Conservation (phyloP, 305 asterid genomes). For the Galium porrigens region DNA sequence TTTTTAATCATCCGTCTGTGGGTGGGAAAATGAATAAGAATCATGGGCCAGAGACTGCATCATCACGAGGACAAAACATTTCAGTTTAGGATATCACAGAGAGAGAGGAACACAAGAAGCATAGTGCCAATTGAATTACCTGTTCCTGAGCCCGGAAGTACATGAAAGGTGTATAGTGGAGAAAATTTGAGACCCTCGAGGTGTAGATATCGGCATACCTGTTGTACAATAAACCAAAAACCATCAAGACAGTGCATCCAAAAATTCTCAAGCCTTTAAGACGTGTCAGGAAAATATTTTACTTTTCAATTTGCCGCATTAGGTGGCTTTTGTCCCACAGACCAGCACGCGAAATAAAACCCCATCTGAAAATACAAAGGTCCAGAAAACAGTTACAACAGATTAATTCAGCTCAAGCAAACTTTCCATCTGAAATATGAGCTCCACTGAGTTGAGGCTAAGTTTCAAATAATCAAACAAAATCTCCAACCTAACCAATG, state of each 20-base stretch:
- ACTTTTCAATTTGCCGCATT: slow-evolving; percentile 91
- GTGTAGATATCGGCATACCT: slow-evolving; percentile 92
- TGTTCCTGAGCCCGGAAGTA: slow-evolving; percentile 80
- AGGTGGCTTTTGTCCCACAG: slow-evolving; percentile 92
- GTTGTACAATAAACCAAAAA: slow-evolving; percentile 16
- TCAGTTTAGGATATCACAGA: not conserved
- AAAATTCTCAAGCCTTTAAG: not conserved
- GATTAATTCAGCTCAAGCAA: not conserved
- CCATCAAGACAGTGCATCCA: not conserved
- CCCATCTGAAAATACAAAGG: slow-evolving; percentile 54
- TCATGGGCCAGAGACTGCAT: slow-evolving; percentile 76
- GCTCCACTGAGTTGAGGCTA: not conserved
- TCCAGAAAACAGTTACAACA: not conserved
- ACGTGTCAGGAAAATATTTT: slow-evolving; percentile 13
- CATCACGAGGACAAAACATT: slow-evolving; percentile 11
- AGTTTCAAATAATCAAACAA: too few species aligned
- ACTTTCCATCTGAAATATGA: slow-evolving; percentile 1
- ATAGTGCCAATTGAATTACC: slow-evolving; percentile 36
- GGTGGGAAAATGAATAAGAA: slow-evolving; percentile 35
- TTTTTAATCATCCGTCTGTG: slow-evolving; percentile 8
- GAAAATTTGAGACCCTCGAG: slow-evolving; percentile 80
- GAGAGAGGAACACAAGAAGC: too few species aligned
- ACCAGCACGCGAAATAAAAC: slow-evolving; percentile 82
- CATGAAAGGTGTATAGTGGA: slow-evolving; percentile 80
- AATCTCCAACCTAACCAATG: slow-evolving; percentile 2